Base-by-base conservation (phyloP, 2,329 filamentous ascomycete species). In the Myriosclerotinia curreyana region DNA sequence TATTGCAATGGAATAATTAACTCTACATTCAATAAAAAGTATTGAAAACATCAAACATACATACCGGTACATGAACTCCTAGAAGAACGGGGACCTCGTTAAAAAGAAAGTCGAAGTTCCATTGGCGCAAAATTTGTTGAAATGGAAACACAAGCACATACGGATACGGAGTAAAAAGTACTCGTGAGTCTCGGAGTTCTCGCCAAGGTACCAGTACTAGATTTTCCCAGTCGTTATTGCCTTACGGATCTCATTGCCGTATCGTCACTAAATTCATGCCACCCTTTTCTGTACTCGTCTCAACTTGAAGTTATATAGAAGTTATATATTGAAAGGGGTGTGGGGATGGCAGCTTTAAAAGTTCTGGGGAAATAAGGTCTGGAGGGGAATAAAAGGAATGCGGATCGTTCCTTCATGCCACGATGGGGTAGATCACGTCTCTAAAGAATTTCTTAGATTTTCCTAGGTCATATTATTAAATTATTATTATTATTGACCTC, bases 81-180 rank as follows among this genome's bases (percentile, higher is more conserved):
- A 59, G 28, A 59, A 36, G 44, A 48, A 46, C 14, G 42, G 31
- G n/a, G 31, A 38, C 31, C 22, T 14, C 7, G n/a, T 12, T n/a
- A 25, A 36, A 31, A 20, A 22, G n/a, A 31, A 42, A 36, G 20
- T 25, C 14, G 14, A 36, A 12, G 14, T 14, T 48, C 36, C 55
- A 59, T 59, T 59, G 55, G 55, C 55, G 55, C 55, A 48, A 48
- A 36, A 59, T 48, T 59, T 59, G 28, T 36, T 12, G 25, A 34
- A 2, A 36, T 22, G 28, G 20, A 25, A 36, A 36, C 28, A 46
- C 20, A 15, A 56, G 4, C 6, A n/a, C 25, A 11, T 46, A 46
- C 34, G 9, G 53, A 11, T 46, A 34, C 34, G 9, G 53, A 20
- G 12, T 34, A 46, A 17, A 46, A 17, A 12, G n/a, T 17, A 58